Evolutionary conservation across 805 yeast species (phyloP).

Genomic region (Pichia scutulata): DNA sequence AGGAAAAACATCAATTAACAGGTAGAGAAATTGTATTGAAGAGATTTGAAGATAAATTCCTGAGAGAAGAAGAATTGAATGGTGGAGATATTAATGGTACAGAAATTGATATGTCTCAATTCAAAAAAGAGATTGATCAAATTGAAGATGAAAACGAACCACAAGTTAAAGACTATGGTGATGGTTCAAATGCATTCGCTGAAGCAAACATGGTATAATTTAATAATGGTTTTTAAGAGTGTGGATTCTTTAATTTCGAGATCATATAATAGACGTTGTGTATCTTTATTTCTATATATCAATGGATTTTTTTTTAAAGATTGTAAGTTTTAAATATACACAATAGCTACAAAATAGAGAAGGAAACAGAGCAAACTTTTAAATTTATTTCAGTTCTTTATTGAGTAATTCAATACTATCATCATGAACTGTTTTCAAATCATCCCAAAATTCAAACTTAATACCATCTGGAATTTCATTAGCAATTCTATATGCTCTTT

Average conservation of each 20-base stretch:
- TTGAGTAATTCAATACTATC: slow-evolving; percentile 22
- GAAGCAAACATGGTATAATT: slow-evolving; percentile 20
- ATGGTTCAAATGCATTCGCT: slow-evolving; percentile 41
- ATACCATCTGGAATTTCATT: slow-evolving; percentile 33
- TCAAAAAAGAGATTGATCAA: slow-evolving; percentile 50
- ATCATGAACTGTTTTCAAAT: slow-evolving; percentile 32
- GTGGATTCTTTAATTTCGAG: slow-evolving; percentile 15
- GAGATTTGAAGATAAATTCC: slow-evolving; percentile 49
- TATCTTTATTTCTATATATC: not conserved
- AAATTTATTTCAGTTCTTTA: slow-evolving; percentile 1
- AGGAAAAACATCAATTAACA: slow-evolving; percentile 31
- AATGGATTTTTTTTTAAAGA: not conserved
- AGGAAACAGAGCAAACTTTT: not conserved
- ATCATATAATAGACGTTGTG: not conserved
- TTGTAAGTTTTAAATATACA: not conserved
- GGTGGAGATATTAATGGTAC: slow-evolving; percentile 34
- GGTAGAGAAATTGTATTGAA: slow-evolving; percentile 66
- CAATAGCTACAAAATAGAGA: not conserved
- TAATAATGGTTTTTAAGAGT: slow-evolving; percentile 7
- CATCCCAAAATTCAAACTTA: slow-evolving; percentile 36
- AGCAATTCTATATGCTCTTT: slow-evolving; percentile 38
- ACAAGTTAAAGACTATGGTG: slow-evolving; percentile 65
- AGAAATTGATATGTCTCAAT: slow-evolving; percentile 50
- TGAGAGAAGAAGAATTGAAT: slow-evolving; percentile 43
- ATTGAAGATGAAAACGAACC: slow-evolving; percentile 40